Evolutionary conservation across 768 basidiomycete genomes (phyloP).

Genomic region (Xerocomellus intermedius): DNA sequence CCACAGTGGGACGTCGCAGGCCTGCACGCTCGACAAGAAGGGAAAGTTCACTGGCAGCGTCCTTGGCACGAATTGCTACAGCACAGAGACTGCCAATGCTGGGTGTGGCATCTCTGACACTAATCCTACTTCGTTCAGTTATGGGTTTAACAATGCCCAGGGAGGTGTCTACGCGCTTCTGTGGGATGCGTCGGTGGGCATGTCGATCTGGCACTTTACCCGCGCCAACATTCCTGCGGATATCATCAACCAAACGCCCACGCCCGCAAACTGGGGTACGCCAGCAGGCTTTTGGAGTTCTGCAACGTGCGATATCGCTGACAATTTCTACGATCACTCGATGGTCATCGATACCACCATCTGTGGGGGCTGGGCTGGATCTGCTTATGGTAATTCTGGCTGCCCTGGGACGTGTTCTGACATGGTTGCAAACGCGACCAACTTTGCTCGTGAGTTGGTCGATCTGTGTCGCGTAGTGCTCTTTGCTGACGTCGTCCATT

Average conservation of each 20-base stretch:
- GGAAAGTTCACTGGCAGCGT: constrained; percentile 21
- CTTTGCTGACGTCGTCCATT: constrained; percentile 2
- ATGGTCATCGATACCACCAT: constrained; percentile 41
- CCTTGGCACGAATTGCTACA: constrained; percentile 38
- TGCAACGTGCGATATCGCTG: constrained; percentile 44
- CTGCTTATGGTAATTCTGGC: constrained; percentile 22
- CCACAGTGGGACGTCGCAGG: constrained; percentile 49
- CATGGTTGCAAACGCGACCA: constrained; percentile 51
- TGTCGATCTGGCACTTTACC: constrained; percentile 56
- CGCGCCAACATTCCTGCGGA: constrained; percentile 50
- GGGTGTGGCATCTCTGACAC: constrained; percentile 50
- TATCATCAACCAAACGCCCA: constrained; percentile 41
- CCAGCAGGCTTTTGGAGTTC: constrained; percentile 54
- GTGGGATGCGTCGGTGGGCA: constrained; percentile 47
- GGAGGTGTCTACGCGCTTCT: constrained; percentile 60
- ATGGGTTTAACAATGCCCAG: constrained; percentile 28
- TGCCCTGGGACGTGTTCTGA: constrained; percentile 45
- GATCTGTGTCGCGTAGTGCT: background rate
- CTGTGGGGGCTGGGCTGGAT: constrained; percentile 32
- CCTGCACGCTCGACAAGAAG: constrained; percentile 21
- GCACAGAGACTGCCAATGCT: constrained; percentile 37
- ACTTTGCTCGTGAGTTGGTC: constrained; percentile 45
- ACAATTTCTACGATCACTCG: constrained; percentile 50
- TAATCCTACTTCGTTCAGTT: constrained; percentile 40
- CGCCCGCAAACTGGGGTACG: constrained; percentile 48